Evolutionary conservation across 768 basidiomycete species (phyloP), one percentile per base, ranked within the genome.

Genomic region (Phlebiopsis flavidoalba): DNA sequence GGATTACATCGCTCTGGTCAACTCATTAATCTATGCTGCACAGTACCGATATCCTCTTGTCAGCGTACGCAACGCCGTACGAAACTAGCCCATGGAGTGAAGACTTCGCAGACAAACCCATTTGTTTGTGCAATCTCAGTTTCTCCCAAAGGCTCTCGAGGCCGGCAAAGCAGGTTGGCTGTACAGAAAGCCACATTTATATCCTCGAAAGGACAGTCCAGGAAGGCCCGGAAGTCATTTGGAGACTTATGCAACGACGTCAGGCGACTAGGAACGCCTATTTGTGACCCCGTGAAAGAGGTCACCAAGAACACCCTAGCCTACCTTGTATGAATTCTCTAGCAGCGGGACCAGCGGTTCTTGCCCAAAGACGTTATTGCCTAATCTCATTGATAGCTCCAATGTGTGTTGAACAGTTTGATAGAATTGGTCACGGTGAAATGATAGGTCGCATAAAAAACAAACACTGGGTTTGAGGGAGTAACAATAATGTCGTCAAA

Each of bases 271-370:
- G 71, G 73, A 0, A 65, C 80, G 0, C 76, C 81, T 8, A 68
- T 75, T n/a, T 1, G 66, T 81, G 1, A n/a, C n/a, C 73, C 75
- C 0, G 71, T 83, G 35, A 77, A 75, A 46, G 74, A 77, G 0
- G 87, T 81, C 0, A 72, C 64, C 17, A 75, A 73, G 33, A 74
- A 85, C 60, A 87, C 85, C 0, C 72, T 89, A 1, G 89, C 86
- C 0, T 89, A 91, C 68, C 74, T 91, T 3, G 75, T 87, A 0
- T n/a, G n/a, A n/a, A n/a, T 89, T 89, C 67, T 91, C 89, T 0
- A 91, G 89, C n/a, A n/a, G n/a, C 65, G 89, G 89, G 22, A 91
- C 90, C 0, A 90, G 80, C 61, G 89, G 90, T 0, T n/a, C 73
- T 85, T n/a, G n/a, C 3, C 88, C 89, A 0, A 91, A 91, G n/a